Evolutionary conservation across 768 basidiomycete genomes (phyloP), one percentile per base, ranked within the genome.

Genomic region (Boletus reticuloceps): DNA sequence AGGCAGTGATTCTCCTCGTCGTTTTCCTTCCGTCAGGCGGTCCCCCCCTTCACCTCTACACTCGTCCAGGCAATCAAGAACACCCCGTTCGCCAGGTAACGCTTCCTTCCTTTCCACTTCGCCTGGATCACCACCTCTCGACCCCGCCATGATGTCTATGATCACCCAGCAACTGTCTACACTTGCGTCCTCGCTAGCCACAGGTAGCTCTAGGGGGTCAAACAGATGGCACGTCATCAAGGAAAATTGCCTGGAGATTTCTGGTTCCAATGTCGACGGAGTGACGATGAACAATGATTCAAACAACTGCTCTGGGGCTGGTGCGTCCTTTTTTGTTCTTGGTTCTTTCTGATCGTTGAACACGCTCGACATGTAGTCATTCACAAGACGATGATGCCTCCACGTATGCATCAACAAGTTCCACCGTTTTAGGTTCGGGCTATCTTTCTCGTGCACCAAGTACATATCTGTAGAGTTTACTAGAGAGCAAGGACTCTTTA

Each of bases 261-360:
- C 0, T 0, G 16, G 5, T 25, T 55, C 58, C 1, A 50, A 2
- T 4, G 53, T 39, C 5, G 44, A 53, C 0, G 63, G 58, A 17
- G 0, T 52, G 19, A 64, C 61, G 12, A 5, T 63, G 43, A 57
- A 63, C 36, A 51, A 42, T 34, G 48, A 48, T 12, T 53, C 50
- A 19, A 12, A 1, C 17, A 20, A 50, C 2, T 55, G 55, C 9
- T 16, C 48, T 32, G 63, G 63, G 10, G 51, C 55, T 22, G 56
- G 63, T 63, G 8, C n/a, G 63, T 58, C 20, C 19, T 17, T 37
- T 17, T 11, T 49, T 39, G 2, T 9, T 6, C 37, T 29, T 19
- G 37, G 16, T 16, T 17, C 7, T 20, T 34, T 40, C 44, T 55
- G 34, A 53, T 19, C 12, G 6, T 47, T 10, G 19, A 13, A 36